phyloP scores from a whole-genome alignment of 2,329 filamentous ascomycete species.

The Aspergillus japonicus region DNA sequence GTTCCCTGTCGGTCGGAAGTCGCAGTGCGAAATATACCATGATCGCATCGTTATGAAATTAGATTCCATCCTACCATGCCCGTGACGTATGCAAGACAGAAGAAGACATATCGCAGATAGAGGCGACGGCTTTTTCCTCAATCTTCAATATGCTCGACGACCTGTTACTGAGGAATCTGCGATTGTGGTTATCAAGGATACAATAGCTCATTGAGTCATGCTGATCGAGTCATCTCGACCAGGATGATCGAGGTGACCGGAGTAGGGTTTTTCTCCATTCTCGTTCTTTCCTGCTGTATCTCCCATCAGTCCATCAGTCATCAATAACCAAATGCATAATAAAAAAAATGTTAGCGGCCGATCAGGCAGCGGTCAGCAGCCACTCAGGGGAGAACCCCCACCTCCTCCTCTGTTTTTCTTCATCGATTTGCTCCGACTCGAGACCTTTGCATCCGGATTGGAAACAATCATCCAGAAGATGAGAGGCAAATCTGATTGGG shows the following conservation, averaged over 20 bases:
- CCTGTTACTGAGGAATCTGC: too few species aligned
- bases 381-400: constrained; percentile 15
- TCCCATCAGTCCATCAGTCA: not conserved
- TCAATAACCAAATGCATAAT: not conserved
- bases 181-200: too few species aligned
- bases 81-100: constrained; percentile 7
- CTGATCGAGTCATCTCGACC: not conserved
- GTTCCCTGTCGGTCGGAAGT: constrained; percentile 13
- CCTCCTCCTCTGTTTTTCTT: constrained; percentile 10
- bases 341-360: constrained; percentile 15
- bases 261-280: not conserved
- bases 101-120: not conserved
- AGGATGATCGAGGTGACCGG: too few species aligned
- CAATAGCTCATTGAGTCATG: not conserved
- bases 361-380: constrained; percentile 20
- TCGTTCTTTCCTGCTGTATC: not conserved
- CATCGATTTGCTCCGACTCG: not conserved
- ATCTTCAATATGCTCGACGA: not conserved
- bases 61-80: not conserved
- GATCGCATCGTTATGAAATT: constrained; percentile 2
- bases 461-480: not conserved
- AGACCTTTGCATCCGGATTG: not conserved
- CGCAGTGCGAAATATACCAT: not conserved
- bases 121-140: not conserved
- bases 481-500: not conserved